A percentile compares a stretch with the other conserved stretches of the same genome.
Evolutionary conservation across 129 eudicot species (phyloP).

Genomic region (Dittrichia graveolens): DNA sequence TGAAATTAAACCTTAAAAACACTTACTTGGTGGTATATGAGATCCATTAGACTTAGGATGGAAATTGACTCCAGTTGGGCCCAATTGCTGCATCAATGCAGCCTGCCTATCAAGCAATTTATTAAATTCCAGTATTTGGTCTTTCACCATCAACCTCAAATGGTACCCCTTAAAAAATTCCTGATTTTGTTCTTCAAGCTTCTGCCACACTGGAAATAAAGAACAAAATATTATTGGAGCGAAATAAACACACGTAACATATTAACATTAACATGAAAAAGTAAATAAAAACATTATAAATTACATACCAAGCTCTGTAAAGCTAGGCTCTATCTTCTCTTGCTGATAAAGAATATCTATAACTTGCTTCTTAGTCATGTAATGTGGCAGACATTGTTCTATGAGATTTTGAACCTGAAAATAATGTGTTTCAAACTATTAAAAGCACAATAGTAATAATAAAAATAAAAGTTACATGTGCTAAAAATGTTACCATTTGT

Average conservation of each 20-base stretch:
- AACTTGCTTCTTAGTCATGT: constrained; percentile 82
- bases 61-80: constrained; percentile 44
- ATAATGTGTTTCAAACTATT: neutral
- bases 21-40: constrained; percentile 67
- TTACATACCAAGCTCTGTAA: constrained; percentile 80
- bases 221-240: neutral
- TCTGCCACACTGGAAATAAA: constrained; percentile 67
- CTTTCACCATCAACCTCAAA: constrained; percentile 73
- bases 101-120: constrained; percentile 75
- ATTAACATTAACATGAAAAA: neutral
- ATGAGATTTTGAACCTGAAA: constrained; percentile 85
- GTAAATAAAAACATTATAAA: neutral
- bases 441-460: neutral
- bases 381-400: constrained; percentile 70
- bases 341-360: constrained; percentile 51
- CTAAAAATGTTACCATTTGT: constrained; percentile 55
- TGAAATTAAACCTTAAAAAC: neutral
- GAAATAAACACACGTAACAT: constrained; percentile 1
- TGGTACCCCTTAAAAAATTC: constrained; percentile 85
- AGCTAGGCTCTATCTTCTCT: constrained; percentile 66
- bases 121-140: constrained; percentile 84
- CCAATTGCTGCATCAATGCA: constrained; percentile 60
- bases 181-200: constrained; percentile 82
- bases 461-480: neutral
- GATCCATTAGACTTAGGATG: constrained; percentile 60